A percentile compares a stretch with the other conserved stretches of the same genome.
Conservation (phyloP, 768 basidiomycete species). For the Lactarius vividus region DNA sequence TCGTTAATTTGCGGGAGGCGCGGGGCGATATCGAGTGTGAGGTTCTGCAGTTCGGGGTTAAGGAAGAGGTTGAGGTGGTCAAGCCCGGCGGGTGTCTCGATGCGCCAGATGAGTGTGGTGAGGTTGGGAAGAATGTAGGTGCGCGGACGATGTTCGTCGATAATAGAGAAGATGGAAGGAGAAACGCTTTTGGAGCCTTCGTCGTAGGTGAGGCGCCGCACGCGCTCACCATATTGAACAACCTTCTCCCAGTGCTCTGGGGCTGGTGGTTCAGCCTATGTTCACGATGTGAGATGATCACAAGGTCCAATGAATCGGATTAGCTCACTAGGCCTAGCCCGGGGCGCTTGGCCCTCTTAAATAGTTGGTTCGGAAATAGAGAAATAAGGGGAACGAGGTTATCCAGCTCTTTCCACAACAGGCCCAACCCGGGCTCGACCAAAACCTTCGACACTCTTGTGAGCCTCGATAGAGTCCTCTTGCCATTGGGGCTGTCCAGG, state of each 20-base stretch:
- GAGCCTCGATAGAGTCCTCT: conserved; percentile 64
- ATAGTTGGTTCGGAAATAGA: conserved; percentile 62
- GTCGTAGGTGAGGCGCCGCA: conserved; percentile 66
- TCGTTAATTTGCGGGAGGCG: conserved; percentile 55
- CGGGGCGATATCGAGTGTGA: conserved; percentile 62
- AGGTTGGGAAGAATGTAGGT: conserved; percentile 68
- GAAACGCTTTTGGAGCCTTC: conserved; percentile 64
- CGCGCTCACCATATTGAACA: conserved; percentile 63
- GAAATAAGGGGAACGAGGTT: conserved; percentile 69
- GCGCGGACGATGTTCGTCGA: conserved; percentile 62
- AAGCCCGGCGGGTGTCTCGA: conserved; percentile 61
- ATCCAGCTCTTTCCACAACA: conserved; percentile 77
- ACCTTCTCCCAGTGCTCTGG: conserved; percentile 68
- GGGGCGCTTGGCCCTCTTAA: conserved; percentile 69
- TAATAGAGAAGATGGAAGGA: conserved; percentile 60
- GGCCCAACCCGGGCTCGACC: conserved; percentile 65
- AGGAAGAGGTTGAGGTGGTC: conserved; percentile 66
- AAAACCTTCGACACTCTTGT: conserved; percentile 74
- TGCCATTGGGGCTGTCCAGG: conserved; percentile 59
- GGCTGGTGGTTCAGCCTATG: conserved; percentile 57
- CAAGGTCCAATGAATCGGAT: not conserved
- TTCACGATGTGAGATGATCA: conserved; percentile 19
- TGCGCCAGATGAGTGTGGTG: conserved; percentile 68
- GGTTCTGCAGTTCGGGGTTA: conserved; percentile 54
- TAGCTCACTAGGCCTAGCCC: conserved; percentile 70